Conservation (phyloP, 2,329 filamentous ascomycete species). For the Penicillium italicum region DNA sequence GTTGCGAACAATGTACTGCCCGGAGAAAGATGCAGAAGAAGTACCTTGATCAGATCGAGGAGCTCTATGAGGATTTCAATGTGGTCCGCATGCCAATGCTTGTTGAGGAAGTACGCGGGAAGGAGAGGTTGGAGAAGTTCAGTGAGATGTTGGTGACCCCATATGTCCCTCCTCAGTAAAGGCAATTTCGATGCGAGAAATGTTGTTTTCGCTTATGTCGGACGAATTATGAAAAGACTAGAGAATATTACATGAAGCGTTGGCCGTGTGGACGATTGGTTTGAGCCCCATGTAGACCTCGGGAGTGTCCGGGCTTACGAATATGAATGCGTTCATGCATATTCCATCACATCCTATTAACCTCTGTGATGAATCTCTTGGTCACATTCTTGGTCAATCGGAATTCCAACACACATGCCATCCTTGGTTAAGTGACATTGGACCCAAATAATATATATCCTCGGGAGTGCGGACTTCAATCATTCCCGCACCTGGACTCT, state of each 20-base stretch:
- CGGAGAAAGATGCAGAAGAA: slow-evolving; percentile 98
- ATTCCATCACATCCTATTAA: not conserved
- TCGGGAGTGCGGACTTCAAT: not conserved
- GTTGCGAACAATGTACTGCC: slow-evolving; percentile 93
- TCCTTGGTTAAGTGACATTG: not conserved
- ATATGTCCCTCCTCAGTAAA: slow-evolving; percentile 1
- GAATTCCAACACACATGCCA: not conserved
- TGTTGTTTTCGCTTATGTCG: slow-evolving; percentile 17
- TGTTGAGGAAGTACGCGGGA: slow-evolving; percentile 91
- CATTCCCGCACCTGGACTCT: not conserved
- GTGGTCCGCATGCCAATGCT: slow-evolving; percentile 97
- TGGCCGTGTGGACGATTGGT: not conserved
- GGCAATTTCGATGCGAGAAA: slow-evolving; percentile 10
- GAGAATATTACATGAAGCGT: slow-evolving; percentile 33
- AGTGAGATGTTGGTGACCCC: slow-evolving; percentile 22
- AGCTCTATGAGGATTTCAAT: slow-evolving; percentile 98
- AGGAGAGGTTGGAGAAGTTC: slow-evolving; percentile 84
- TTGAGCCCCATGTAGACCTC: not conserved
- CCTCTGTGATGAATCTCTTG: not conserved
- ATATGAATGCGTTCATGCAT: not conserved
- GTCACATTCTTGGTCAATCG: not conserved
- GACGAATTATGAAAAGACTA: slow-evolving; percentile 40
- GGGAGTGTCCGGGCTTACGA: not conserved
- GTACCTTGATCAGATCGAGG: slow-evolving; percentile 97
- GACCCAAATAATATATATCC: not conserved